Conservation (phyloP, 176 grass and related monocot genomes). For the Bothriochloa decipiens region DNA sequence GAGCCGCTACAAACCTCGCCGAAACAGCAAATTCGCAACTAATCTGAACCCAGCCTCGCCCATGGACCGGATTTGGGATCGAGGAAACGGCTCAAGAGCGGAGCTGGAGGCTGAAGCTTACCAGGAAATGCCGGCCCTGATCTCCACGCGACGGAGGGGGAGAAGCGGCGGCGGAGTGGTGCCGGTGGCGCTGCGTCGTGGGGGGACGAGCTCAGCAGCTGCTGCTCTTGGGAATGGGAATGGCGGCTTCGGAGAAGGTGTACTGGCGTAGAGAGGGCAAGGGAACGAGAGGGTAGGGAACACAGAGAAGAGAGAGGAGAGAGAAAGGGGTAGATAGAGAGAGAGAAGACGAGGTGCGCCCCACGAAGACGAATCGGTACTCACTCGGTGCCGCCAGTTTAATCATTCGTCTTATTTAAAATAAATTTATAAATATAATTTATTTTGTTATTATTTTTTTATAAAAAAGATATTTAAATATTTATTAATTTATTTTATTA, state of each 20-base stretch:
- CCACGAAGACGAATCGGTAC: conserved; percentile 54
- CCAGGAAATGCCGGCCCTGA: conserved; percentile 45
- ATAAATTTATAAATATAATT: too few species aligned
- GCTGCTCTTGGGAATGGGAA: conserved; percentile 50
- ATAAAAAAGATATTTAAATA: too few species aligned
- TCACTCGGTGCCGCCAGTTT: too few species aligned
- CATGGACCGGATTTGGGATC: conserved; percentile 4
- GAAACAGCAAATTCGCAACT: background rate
- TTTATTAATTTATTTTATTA: too few species aligned
- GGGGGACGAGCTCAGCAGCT: conserved; percentile 12
- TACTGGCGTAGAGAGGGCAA: background rate
- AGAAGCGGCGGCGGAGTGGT: background rate
- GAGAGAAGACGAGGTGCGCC: background rate
- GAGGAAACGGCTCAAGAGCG: background rate
- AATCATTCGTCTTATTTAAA: too few species aligned
- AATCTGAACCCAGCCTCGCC: background rate
- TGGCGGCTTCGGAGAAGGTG: conserved; percentile 25
- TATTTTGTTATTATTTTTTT: too few species aligned
- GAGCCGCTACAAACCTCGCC: conserved; percentile 4
- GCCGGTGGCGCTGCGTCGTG: background rate
- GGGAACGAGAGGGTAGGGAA: background rate
- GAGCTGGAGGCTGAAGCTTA: conserved; percentile 22
- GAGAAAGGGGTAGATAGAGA: background rate
- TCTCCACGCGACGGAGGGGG: conserved; percentile 10
- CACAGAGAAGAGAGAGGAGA: background rate